Evolutionary conservation across 2,329 filamentous ascomycete species (phyloP), one percentile per base, ranked within the genome.

Genomic region (Penicillium sp.): DNA sequence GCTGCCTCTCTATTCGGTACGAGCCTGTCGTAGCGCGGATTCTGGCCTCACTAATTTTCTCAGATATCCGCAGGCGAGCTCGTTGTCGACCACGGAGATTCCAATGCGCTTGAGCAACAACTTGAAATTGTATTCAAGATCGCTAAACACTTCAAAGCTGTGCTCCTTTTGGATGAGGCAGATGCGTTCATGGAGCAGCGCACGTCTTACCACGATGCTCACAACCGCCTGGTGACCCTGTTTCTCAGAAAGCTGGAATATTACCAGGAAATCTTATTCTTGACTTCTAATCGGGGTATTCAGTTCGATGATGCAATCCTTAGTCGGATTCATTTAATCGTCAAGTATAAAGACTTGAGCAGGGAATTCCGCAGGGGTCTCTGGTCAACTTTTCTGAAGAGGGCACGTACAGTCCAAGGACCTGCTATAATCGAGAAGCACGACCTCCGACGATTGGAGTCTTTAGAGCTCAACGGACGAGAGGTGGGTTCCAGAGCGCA

Each of bases 121-220:
- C 53, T 65, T 25, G 36, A 53, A 27, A 47, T 34, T 9, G 51
- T 65, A 32, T 58, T 65, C 38, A 53, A 58, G 28, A 56, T 61
- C 25, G 56, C 59, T 9, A 56, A 43, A 37, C 50, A 50, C 40
- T 65, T 59, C 29, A 37, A 37, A 11, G 35, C 35, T 2, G 35
- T 37, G 35, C 39, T 49, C 2, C 27, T 49, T 3, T 43, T 49
- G 25, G 47, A 49, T 12, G 47, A 49, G 26, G 47, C 47, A 24
- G 47, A 49, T 11, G 47, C 45, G 4, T 49, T 49, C 18, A 12
- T 49, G n/a, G 28, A 36, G 7, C 11, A 42, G 24, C 42, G 47
- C 12, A 33, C 28, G 2, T 32, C n/a, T 29, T 28, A 11, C 11
- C 24, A 42, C 26, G 5, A 45, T n/a, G 41, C 28, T 13, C 13